phyloP scores from a whole-genome alignment of 2,329 filamentous ascomycete genomes.

The Colletotrichum lini region DNA sequence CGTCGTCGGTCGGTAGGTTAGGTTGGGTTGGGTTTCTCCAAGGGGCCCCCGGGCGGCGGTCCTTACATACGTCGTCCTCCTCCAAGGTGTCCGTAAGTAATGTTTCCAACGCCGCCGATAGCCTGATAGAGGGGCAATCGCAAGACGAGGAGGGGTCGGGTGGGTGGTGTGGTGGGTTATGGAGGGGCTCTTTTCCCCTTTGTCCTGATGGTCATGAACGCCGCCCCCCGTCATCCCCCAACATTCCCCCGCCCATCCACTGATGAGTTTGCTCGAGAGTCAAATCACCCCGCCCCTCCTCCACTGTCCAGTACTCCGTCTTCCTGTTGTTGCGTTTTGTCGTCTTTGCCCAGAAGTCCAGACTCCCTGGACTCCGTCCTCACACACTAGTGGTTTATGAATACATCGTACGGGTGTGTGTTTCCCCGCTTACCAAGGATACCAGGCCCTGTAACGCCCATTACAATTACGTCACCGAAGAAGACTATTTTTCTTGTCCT shows the following conservation, averaged over 20 bases:
- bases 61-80: not conserved
- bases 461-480: conserved; percentile 32
- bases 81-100: not conserved
- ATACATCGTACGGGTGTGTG: not conserved
- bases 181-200: conserved; percentile 9
- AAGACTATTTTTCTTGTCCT: conserved; percentile 6
- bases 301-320: conserved; percentile 17
- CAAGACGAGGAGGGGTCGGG: not conserved
- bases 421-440: conserved; percentile 37
- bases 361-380: not conserved
- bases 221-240: not conserved
- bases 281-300: not conserved
- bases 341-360: conserved; percentile 20
- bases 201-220: not conserved
- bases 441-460: conserved; percentile 26
- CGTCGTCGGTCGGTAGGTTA: not conserved
- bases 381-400: not conserved
- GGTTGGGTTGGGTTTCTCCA: not conserved
- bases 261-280: conserved; percentile 2
- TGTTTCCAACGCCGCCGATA: not conserved
- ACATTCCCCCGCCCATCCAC: conserved; percentile 37
- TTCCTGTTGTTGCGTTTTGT: conserved; percentile 13
- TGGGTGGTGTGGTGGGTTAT: not conserved
- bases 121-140: not conserved
- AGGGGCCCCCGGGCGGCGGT: not conserved